Evolutionary conservation across 177 flowering plant genomes (phyloP).

Genomic region (Tripterygium wilfordii): DNA sequence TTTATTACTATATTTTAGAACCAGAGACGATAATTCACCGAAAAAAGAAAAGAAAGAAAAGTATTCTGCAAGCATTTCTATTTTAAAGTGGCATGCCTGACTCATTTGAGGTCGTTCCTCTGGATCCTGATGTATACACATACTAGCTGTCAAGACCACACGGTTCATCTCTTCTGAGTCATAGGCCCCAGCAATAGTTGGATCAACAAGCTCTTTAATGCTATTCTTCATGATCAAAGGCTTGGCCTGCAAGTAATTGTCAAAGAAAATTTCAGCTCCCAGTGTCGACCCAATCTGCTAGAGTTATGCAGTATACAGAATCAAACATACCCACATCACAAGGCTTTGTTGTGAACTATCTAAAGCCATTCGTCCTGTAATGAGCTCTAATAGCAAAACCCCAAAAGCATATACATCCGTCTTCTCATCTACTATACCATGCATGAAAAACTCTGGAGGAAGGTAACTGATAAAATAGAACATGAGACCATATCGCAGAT

Average conservation of each 20-base stretch:
- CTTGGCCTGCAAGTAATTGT: slow-evolving; percentile 50
- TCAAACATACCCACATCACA: slow-evolving; percentile 78
- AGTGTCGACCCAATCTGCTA: not conserved
- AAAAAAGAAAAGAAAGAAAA: too few relatives aligned
- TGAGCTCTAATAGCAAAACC: slow-evolving; percentile 77
- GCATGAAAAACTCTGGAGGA: slow-evolving; percentile 92
- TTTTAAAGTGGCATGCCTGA: slow-evolving; percentile 47
- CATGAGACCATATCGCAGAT: not conserved
- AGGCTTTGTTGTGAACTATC: slow-evolving; percentile 73
- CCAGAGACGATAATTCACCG: too few relatives aligned
- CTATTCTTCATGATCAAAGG: slow-evolving; percentile 46
- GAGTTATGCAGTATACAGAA: not conserved
- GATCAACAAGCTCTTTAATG: slow-evolving; percentile 58
- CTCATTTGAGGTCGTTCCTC: slow-evolving; percentile 66
- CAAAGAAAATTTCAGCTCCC: not conserved
- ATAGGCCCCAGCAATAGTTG: slow-evolving; percentile 41
- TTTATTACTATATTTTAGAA: too few relatives aligned
- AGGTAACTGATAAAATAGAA: slow-evolving; percentile 54
- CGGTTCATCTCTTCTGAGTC: slow-evolving; percentile 54
- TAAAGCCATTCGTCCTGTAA: slow-evolving; percentile 71
- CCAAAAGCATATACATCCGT: slow-evolving; percentile 92
- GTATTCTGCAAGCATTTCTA: too few relatives aligned
- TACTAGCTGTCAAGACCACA: slow-evolving; percentile 41
- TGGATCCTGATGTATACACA: slow-evolving; percentile 57
- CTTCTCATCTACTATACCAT: slow-evolving; percentile 91